Evolutionary conservation across 169 alveolate genomes (phyloP).

Genomic region (Eimeria tenella): DNA sequence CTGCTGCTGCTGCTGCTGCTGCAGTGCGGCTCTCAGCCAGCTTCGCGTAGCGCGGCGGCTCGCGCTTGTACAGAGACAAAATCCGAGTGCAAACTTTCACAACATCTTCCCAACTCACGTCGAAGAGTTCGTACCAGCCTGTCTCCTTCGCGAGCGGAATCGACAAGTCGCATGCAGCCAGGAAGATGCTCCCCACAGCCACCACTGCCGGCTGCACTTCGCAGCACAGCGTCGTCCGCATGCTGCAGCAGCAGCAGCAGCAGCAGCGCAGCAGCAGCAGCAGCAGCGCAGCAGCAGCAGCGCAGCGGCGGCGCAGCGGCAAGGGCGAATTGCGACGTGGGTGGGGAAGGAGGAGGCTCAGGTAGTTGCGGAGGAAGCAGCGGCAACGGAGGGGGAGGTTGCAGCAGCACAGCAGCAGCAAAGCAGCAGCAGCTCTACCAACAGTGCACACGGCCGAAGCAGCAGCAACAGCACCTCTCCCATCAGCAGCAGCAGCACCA

Average conservation of each 20-base stretch:
- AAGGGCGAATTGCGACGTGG: too few relatives aligned
- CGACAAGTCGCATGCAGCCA: constrained; percentile 85
- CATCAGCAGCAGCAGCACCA: not conserved
- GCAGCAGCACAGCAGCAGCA: too few relatives aligned
- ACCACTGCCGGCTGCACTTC: constrained; percentile 86
- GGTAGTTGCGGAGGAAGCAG: too few relatives aligned
- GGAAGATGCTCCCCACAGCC: constrained; percentile 86
- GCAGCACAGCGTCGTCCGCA: constrained; percentile 87
- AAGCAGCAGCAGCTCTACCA: too few relatives aligned
- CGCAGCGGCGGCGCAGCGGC: too few relatives aligned
- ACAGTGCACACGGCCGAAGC: too few relatives aligned
- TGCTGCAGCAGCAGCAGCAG: constrained; percentile 73
- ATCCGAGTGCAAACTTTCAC: constrained; percentile 84
- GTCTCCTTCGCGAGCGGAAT: constrained; percentile 85
- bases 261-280: not conserved
- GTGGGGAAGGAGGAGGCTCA: too few relatives aligned
- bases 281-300: not conserved
- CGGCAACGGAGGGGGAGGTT: too few relatives aligned
- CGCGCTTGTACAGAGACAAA: constrained; percentile 81
- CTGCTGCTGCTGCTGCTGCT: not conserved
- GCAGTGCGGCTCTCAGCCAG: constrained; percentile 69
- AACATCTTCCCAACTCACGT: constrained; percentile 86
- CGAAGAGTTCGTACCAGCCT: constrained; percentile 85
- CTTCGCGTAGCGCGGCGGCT: constrained; percentile 60
- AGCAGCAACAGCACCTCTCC: not conserved